These are phyloP conservation scores for Verticillium alfalfae DNA, from an alignment of 2,329 filamentous ascomycete genomes.

Conservation along the genomic window DNA sequence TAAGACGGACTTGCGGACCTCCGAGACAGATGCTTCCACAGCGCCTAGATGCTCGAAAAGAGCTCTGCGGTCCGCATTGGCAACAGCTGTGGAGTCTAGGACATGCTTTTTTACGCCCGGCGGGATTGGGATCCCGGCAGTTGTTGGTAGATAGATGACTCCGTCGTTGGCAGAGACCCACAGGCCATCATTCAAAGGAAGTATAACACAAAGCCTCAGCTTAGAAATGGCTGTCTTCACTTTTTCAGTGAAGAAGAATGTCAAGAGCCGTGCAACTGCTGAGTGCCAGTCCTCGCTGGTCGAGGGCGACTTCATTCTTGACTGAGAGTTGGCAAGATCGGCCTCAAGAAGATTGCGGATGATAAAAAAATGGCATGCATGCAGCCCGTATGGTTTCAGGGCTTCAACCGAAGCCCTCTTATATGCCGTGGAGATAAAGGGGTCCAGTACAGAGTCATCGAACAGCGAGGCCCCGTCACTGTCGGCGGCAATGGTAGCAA, in stretches of 20 bases:
- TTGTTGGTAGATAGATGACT: neutral
- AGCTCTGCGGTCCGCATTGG: slow-evolving; percentile 2
- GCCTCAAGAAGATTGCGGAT: slow-evolving; percentile 5
- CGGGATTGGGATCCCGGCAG: slow-evolving; percentile 2
- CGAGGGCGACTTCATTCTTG: slow-evolving; percentile 9
- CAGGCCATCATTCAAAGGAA: neutral
- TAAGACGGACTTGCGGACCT: slow-evolving; percentile 1
- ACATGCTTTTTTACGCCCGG: neutral
- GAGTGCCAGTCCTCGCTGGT: slow-evolving; percentile 13
- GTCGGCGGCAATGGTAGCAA: slow-evolving; percentile 2
- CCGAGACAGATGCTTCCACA: neutral
- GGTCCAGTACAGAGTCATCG: neutral
- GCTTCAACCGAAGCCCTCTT: neutral
- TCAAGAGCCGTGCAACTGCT: neutral
- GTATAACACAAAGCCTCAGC: neutral
- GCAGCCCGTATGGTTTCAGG: slow-evolving; percentile 6
- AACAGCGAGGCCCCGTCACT: slow-evolving; percentile 8
- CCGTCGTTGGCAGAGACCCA: slow-evolving; percentile 1
- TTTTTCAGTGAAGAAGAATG: neutral
- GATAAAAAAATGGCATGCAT: neutral
- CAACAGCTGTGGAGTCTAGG: slow-evolving; percentile 1
- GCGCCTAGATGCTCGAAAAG: slow-evolving; percentile 6
- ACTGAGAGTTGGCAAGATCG: slow-evolving; percentile 8
- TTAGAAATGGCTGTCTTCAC: neutral
- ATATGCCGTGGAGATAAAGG: slow-evolving; percentile 4